Base-by-base conservation (phyloP, 768 basidiomycete species). In the Fistulinella prunicolor region DNA sequence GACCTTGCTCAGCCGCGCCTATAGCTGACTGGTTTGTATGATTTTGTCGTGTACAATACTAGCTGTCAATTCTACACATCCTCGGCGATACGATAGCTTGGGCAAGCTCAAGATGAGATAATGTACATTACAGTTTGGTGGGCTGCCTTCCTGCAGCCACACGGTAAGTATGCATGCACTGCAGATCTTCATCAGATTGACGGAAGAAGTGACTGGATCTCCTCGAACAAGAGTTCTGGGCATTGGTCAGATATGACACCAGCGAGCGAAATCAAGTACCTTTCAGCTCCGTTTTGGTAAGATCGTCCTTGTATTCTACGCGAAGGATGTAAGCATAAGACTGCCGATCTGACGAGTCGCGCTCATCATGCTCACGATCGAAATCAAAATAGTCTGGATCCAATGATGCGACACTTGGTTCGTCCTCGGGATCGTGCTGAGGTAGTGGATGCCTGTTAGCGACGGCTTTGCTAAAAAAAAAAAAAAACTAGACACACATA, bases 371-470 rank as follows among this genome's bases (percentile, higher is more conserved):
- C 84, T 66, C 61, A 86, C 82, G 73, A 65, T 96, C 93, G 60
- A 94, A 95, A 57, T 92, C 86, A 67, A 96, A 96, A 69, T 94
- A 96, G 38, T 80, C 78, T 0, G 90, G 82, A 60, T 84, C 85
- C 38, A 96, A 78, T 9, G 89, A 84, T 35, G 80, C 75, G n/a
- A 86, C 85, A 23, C 73, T 73, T 2, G 94, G 94, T 61, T 96
- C 94, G 62, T 96, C 94, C 45, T 89, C 86, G 2, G 92, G 84
- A 62, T 93, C 91, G 57, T 92, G 89, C 83, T 86, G 22, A 51
- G 46, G 51, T 20, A 41, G 49, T 22, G 28, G 20, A 36, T 10
- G n/a, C 45, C 21, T 51, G 19, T 52, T 44, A 58, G 39, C 28
- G 3, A 22, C 17, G 8, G 29, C 19, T 36, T 17, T 19, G 39